phyloP scores from a whole-genome alignment of 139 green algal species.

The Cymbomonas tetramitiformis region DNA sequence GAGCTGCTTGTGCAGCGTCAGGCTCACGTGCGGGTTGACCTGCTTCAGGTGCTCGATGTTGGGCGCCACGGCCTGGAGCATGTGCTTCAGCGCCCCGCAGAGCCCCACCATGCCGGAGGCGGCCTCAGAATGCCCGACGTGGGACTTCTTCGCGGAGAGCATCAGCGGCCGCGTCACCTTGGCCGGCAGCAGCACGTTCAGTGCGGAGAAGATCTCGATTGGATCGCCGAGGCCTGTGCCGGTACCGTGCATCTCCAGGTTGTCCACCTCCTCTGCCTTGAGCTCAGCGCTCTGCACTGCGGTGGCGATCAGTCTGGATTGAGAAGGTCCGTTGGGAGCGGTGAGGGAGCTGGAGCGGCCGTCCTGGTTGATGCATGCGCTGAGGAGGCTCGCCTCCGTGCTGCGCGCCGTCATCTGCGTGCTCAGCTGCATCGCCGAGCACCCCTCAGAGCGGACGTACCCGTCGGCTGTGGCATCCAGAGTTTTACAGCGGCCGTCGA shows the following conservation, averaged over 20 bases:
- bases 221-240: slow-evolving; percentile 67
- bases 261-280: background rate
- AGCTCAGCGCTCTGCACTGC: slow-evolving; percentile 35
- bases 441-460: slow-evolving; percentile 29
- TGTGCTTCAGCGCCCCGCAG: too few relatives aligned
- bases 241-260: slow-evolving; percentile 64
- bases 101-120: too few relatives aligned
- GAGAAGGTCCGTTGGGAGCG: slow-evolving; percentile 58
- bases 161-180: too few relatives aligned
- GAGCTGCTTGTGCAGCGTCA: too few relatives aligned
- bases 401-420: too few relatives aligned
- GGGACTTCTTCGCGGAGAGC: too few relatives aligned
- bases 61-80: too few relatives aligned
- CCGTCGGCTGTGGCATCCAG: slow-evolving; percentile 62
- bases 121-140: too few relatives aligned
- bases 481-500: slow-evolving; percentile 72
- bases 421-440: background rate
- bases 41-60: too few relatives aligned
- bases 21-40: too few relatives aligned
- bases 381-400: background rate
- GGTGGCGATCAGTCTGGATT: slow-evolving; percentile 49
- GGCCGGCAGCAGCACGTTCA: too few relatives aligned
- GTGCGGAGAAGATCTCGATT: too few relatives aligned
- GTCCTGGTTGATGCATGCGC: slow-evolving; percentile 5
- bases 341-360: slow-evolving; percentile 13